These are phyloP conservation scores for Diplosphaera chodatii DNA, from an alignment of 139 green algal species.

Conservation along the genomic window DNA sequence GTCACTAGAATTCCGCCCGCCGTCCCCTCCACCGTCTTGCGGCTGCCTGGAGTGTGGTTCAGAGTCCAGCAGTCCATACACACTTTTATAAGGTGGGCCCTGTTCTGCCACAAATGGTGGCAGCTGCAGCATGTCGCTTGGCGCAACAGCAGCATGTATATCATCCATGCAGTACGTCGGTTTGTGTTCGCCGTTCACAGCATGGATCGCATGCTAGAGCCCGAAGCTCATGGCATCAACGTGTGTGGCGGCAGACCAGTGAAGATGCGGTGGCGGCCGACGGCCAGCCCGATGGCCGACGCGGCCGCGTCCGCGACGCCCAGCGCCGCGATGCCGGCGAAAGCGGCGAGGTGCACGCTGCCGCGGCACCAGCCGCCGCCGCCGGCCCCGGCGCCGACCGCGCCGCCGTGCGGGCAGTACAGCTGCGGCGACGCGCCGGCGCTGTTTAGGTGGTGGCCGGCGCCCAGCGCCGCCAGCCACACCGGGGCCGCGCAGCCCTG, in stretches of 20 bases:
- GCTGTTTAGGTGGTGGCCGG: not conserved
- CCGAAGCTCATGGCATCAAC: no score
- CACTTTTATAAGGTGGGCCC: no score
- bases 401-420: no score
- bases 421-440: not conserved
- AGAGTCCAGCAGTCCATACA: no score
- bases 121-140: no score
- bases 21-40: constrained; percentile 72
- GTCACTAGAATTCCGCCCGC: constrained; percentile 34
- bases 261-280: constrained; percentile 15
- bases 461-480: not conserved
- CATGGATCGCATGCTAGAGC: no score
- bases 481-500: constrained; percentile 62
- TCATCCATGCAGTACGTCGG: no score
- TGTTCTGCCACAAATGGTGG: no score
- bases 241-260: no score
- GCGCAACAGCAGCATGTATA: no score
- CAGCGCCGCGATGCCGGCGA: constrained; percentile 56
- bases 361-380: not conserved
- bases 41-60: no score
- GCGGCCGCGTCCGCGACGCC: constrained; percentile 46
- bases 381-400: not conserved
- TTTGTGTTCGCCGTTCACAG: no score
- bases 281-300: constrained; percentile 6
- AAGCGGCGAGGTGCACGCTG: constrained; percentile 10